Evolutionary conservation across 1,139 yeast genomes (phyloP), one percentile per base, ranked within the genome.

Genomic region (Geotrichum citri-aurantii): DNA sequence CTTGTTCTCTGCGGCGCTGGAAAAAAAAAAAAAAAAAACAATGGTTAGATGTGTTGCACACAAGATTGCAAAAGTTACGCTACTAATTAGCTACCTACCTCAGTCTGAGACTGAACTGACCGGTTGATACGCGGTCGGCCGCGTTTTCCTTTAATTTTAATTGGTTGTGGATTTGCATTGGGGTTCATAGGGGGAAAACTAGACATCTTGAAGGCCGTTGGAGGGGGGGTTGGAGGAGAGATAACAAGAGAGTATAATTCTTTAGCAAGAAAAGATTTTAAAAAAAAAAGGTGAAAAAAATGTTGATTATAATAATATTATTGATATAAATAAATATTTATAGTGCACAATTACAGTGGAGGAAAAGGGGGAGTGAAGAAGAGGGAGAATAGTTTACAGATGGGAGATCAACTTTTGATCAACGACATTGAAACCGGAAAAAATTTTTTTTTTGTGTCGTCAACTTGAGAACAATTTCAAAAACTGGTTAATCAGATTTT

Each of bases 81-180:
- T n/a, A 19, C 2, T n/a, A 2, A 5, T 14, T 21, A 37, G 14
- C 47, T 24, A 27, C 53, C 12, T 37, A 50, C 53, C 47, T 55
- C 62, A 8, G 62, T 52, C 46, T 59, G 60, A 1, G 60, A 53
- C 40, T 59, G 60, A 12, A 49, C 26, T 8, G 62, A 54, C 7
- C 58, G 47, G 31, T 57, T 50, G 24, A 59, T 47, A 4, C 60
- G 51, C 7, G 62, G 62, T 24, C 62, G 48, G 7, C 62, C 62
- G 4, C 62, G 48, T 31, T 57, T 56, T 8, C 57, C 59, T 24
- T 54, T 59, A 17, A 52, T 48, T 31, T 44, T 52, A 8, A 37
- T 33, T 8, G 44, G 44, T 17, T n/a, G 21, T 8, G 21, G 10
- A n/a, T 37, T 37, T 37, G 19, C 17, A 1, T 37, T 19, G 10